phyloP scores from a whole-genome alignment of 306 rosid genomes.

The Citrullus mucosospermus region DNA sequence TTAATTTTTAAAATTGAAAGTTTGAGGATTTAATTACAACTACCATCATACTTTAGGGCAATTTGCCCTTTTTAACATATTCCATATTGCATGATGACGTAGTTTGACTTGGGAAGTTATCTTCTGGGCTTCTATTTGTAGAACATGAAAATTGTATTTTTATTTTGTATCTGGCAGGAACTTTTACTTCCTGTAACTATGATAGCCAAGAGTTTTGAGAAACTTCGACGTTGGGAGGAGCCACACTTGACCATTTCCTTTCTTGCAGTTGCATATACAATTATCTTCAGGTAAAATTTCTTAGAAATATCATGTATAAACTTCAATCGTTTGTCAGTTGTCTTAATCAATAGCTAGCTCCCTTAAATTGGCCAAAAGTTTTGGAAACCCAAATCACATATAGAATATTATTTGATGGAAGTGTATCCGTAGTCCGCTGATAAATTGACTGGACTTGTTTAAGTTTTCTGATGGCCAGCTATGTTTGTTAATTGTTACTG shows the following conservation, averaged over 20 bases:
- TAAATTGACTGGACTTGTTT: neutral
- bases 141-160: neutral
- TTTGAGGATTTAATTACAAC: too few relatives aligned
- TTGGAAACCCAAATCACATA: neutral
- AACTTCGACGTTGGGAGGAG: conserved; percentile 86
- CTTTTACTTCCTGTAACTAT: conserved; percentile 55
- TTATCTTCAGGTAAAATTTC: conserved; percentile 55
- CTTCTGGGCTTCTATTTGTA: neutral
- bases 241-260: conserved; percentile 72
- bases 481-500: neutral
- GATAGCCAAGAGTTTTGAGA: conserved; percentile 41
- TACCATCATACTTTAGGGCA: too few relatives aligned
- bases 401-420: neutral
- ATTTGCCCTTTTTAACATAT: neutral
- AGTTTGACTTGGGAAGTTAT: neutral
- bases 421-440: neutral
- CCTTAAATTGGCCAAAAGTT: neutral
- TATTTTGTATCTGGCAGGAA: conserved; percentile 48
- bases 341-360: neutral
- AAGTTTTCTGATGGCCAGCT: neutral
- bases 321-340: neutral
- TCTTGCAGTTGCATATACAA: conserved; percentile 50
- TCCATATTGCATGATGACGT: neutral
- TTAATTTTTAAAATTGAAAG: too few relatives aligned
- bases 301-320: neutral